Base-by-base conservation (phyloP, 192 early-diverging fungal genomes). In the Helicostylum pulchrum region DNA sequence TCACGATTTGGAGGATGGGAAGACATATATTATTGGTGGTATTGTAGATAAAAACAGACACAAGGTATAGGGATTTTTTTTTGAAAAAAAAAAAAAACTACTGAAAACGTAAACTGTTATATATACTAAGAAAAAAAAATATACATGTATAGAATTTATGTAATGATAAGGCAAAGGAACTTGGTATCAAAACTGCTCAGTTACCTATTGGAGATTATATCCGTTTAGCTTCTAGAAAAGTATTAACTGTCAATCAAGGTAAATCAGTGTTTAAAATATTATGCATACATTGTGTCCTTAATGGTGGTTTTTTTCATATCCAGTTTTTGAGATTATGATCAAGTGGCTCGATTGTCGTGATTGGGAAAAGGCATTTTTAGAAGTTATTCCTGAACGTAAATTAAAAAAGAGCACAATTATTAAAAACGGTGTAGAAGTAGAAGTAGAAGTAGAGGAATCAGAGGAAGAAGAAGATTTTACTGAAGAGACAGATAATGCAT, bases 21-120 rank as follows among this genome's bases (percentile, higher is more conserved):
- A 89, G 49, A 77, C 85, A 4, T 99, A 99, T 72, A 68, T 99
- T 14, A 88, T 99, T 69, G 97, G 97, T 36, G 94, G 94, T 0
- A 83, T 99, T 50, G 97, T 99, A 1, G 97, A 99, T 66, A 92
- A 90, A 68, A 99, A 99, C 65, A 76, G 95, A 43, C 78, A 94
- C 71, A 90, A 90, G 69, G 83, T 80, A 47, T 26, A 23, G 7
- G 12, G n/a, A n/a, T 7, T 7, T 17, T 0, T 47, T 55, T 34
- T 6, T 31, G 8, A 15, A 14, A 10, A 61, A 32, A 31, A 15
- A 14, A 10, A 61, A 32, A 31, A 46, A 20, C n/a, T 7, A 11
- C 8, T 7, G 17, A 7, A 19, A 15, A 5, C 2, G 0, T 1
- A 30, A 34, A 34, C 48, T 1, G 15, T 4, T 32, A 11, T 53